These are phyloP conservation scores for Tolypocladium amazonense DNA, from an alignment of 2,329 filamentous ascomycete species.

Conservation along the genomic window DNA sequence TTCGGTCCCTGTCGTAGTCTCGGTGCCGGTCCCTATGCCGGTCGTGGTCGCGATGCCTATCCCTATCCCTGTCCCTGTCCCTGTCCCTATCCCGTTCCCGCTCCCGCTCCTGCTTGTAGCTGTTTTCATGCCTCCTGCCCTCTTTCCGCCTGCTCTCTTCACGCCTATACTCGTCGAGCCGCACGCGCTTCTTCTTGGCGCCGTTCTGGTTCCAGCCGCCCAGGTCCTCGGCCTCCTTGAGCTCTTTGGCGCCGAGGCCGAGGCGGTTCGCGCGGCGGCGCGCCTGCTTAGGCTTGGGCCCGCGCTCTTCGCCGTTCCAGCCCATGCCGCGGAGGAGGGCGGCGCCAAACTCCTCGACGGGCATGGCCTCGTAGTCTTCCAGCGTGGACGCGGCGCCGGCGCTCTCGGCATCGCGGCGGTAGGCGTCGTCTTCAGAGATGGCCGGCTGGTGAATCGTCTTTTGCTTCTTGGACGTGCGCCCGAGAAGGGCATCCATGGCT, in stretches of 20 bases:
- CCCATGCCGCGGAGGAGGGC: conserved; percentile 89
- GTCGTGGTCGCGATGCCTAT: conserved; percentile 22
- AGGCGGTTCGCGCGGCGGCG: conserved; percentile 70
- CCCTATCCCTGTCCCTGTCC: conserved; percentile 21
- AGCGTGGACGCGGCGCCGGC: conserved; percentile 68
- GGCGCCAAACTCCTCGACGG: conserved; percentile 89
- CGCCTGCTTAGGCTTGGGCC: conserved; percentile 46
- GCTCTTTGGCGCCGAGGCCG: conserved; percentile 79
- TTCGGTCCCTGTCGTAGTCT: conserved; percentile 8
- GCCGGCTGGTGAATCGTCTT: conserved; percentile 40
- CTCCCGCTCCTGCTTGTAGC: conserved; percentile 37
- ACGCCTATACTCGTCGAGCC: conserved; percentile 38
- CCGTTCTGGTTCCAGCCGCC: conserved; percentile 70
- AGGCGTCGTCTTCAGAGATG: conserved; percentile 53
- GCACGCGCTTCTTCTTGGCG: conserved; percentile 36
- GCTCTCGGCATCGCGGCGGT: conserved; percentile 55
- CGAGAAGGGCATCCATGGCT: conserved; percentile 58
- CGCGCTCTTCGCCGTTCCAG: conserved; percentile 64
- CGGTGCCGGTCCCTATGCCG: conserved; percentile 7
- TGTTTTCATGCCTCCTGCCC: conserved; percentile 27
- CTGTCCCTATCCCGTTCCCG: conserved; percentile 26
- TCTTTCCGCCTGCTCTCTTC: conserved; percentile 34
- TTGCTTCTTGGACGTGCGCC: conserved; percentile 32
- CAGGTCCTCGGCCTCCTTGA: conserved; percentile 60
- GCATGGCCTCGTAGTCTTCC: conserved; percentile 78